phyloP scores from a whole-genome alignment of 1,139 yeast genomes.

The Protomyces inundatus region DNA sequence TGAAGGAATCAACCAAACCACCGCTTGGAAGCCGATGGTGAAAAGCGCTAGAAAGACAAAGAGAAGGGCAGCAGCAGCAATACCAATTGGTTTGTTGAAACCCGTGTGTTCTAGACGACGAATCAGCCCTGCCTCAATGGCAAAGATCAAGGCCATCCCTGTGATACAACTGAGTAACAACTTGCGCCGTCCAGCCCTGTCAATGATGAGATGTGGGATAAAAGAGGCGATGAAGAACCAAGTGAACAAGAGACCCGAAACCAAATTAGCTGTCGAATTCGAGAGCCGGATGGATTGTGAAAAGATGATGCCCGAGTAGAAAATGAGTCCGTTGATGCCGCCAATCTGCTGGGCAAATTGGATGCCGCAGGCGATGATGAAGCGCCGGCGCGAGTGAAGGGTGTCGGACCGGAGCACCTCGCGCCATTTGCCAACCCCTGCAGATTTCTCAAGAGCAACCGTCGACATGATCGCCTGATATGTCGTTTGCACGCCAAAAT shows the following conservation, averaged over 20 bases:
- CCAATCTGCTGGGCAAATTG: constrained; percentile 88
- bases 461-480: constrained; percentile 73
- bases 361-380: constrained; percentile 84
- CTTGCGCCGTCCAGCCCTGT: constrained; percentile 85
- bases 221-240: constrained; percentile 69
- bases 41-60: constrained; percentile 31
- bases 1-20: constrained; percentile 31
- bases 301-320: constrained; percentile 26
- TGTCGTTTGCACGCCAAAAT: constrained; percentile 40
- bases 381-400: constrained; percentile 62
- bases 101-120: constrained; percentile 4
- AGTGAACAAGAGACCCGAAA: constrained; percentile 85
- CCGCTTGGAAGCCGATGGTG: constrained; percentile 31
- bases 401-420: constrained; percentile 51
- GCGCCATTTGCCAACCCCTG: constrained; percentile 63
- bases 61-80: constrained; percentile 30
- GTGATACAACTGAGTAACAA: constrained; percentile 70
- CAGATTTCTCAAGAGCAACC: constrained; percentile 68
- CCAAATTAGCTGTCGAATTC: constrained; percentile 65
- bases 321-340: constrained; percentile 77
- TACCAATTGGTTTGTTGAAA: constrained; percentile 18
- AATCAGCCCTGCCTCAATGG: constrained; percentile 15
- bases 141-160: constrained; percentile 57
- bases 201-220: constrained; percentile 89
- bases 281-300: constrained; percentile 87